These are phyloP conservation scores for Wallacemonas sp. DNA, from an alignment of 208 protist genomes.

Conservation along the genomic window DNA sequence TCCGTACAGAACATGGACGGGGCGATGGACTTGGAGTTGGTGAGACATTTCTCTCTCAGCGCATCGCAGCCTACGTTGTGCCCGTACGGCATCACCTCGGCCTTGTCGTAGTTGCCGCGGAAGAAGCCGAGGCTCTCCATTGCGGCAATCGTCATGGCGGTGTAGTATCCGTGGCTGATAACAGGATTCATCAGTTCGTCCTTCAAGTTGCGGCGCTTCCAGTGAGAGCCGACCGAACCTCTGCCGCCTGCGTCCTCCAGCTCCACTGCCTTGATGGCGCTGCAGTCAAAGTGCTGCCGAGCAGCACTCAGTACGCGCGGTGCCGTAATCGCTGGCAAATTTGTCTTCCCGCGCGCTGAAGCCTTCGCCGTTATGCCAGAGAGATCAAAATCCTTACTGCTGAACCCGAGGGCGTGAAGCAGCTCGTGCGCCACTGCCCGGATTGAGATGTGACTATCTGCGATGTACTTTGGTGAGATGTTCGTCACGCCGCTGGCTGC, in stretches of 20 bases:
- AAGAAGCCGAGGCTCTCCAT: constrained; percentile 88
- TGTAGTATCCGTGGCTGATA: constrained; percentile 40
- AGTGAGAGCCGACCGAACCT: constrained; percentile 69
- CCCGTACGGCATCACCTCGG: constrained; percentile 75
- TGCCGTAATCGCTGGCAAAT: constrained; percentile 25
- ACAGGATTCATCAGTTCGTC: constrained; percentile 85
- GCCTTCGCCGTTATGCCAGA: constrained; percentile 1
- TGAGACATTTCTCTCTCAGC: constrained; percentile 41
- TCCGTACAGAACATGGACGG: constrained; percentile 55
- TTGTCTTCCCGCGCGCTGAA: constrained; percentile 39
- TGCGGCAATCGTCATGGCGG: constrained; percentile 71
- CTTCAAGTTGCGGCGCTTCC: constrained; percentile 77
- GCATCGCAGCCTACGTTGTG: constrained; percentile 58
- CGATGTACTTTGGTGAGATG: constrained; percentile 39
- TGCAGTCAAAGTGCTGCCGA: constrained; percentile 69
- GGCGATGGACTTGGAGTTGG: constrained; percentile 24
- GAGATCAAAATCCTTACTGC: constrained; percentile 10
- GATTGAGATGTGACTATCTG: constrained; percentile 3
- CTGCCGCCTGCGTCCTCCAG: constrained; percentile 65
- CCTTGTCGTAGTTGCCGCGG: constrained; percentile 58
- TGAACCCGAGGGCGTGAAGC: constrained; percentile 86
- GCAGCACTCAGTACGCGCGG: constrained; percentile 34
- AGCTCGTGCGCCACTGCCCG: constrained; percentile 73
- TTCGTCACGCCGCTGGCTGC: constrained; percentile 53
- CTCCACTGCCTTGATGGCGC: constrained; percentile 50